Conservation (phyloP, 768 basidiomycete genomes). For the Tylopilus subfusipes region DNA sequence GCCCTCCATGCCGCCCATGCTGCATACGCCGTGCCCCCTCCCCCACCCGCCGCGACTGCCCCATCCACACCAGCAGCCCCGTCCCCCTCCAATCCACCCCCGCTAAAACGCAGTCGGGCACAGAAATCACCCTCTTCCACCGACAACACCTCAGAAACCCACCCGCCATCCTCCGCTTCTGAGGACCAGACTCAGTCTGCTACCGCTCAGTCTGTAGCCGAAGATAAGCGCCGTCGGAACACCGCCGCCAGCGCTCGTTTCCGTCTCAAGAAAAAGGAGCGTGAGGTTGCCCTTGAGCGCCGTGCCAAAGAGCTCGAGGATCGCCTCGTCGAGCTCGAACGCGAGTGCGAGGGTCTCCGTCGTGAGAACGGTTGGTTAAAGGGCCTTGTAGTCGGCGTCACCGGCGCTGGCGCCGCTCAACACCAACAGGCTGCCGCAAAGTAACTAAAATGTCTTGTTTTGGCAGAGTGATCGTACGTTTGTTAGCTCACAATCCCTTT, state of each 20-base stretch:
- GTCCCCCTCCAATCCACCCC: constrained; percentile 18
- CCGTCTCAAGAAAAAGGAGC: constrained; percentile 93
- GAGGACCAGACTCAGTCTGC: constrained; percentile 23
- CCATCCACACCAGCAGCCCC: constrained; percentile 14
- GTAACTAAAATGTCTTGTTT: constrained; percentile 1
- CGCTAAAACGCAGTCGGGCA: constrained; percentile 52
- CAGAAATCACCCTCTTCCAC: constrained; percentile 46
- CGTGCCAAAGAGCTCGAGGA: constrained; percentile 81
- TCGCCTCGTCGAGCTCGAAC: constrained; percentile 77
- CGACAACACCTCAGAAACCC: constrained; percentile 7
- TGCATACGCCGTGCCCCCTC: constrained; percentile 19
- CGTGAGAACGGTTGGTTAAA: constrained; percentile 93
- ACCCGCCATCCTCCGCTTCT: constrained; percentile 20
- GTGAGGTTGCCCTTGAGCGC: constrained; percentile 84
- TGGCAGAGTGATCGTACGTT: background rate
- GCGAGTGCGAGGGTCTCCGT: constrained; percentile 84
- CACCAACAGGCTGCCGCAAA: constrained; percentile 25
- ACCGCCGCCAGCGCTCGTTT: constrained; percentile 93
- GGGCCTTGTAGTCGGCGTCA: constrained; percentile 84
- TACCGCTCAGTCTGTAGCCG: constrained; percentile 49
- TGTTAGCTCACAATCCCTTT: background rate
- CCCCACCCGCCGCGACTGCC: constrained; percentile 13
- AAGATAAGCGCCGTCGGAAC: constrained; percentile 92
- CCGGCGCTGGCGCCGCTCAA: constrained; percentile 54
- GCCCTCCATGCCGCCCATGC: constrained; percentile 50